Base-by-base conservation (phyloP, 176 grass and related monocot species). In the Zizania latifolia region DNA sequence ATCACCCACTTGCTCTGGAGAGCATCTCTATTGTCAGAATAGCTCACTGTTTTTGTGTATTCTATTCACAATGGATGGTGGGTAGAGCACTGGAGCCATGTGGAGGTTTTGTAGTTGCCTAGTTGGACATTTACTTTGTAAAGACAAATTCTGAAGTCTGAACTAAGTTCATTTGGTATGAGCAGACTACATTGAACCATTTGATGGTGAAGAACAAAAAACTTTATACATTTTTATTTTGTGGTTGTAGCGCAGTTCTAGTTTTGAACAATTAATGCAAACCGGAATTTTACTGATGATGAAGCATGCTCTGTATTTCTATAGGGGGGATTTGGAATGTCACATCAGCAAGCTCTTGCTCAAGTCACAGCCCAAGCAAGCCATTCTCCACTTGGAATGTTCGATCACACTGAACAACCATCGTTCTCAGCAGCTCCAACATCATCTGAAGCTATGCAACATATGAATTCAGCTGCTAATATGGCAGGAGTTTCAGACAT, bases 241-340 rank as follows among this genome's bases (percentile, higher is more conserved):
- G 8, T 79, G 68, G 50, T 27, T 58, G 61, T 12, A 68, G 19
- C 31, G 24, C 74, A 34, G 0, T 46, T 80, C 76, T 68, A 38
- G 43, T 78, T 74, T 53, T 58, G 13, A 51, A 43, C 17, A 75
- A 48, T 46, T 29, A 75, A 71, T 50, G 41, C 74, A 36, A 55
- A 15, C 27, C 8, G 1, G 53, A 67, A 41, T 75, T 68, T 69
- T 61, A 77, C 28, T 58, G 30, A 58, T 55, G 53, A n/a, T 17
- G 48, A 53, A 62, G 67, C 23, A 17, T 71, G 8, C 46, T 14
- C 33, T 68, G 17, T 27, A 84, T 59, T 65, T 81, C 23, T 56
- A 26, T 83, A 97, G 87, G 89, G 78, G 41, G 91, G 86, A 27
- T 90, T 88, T 51, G 93, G 87, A 69, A 90, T 90, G 90, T 83